Base-by-base conservation (phyloP, 202 grass and related monocot species). In the Alloteropsis angusta region DNA sequence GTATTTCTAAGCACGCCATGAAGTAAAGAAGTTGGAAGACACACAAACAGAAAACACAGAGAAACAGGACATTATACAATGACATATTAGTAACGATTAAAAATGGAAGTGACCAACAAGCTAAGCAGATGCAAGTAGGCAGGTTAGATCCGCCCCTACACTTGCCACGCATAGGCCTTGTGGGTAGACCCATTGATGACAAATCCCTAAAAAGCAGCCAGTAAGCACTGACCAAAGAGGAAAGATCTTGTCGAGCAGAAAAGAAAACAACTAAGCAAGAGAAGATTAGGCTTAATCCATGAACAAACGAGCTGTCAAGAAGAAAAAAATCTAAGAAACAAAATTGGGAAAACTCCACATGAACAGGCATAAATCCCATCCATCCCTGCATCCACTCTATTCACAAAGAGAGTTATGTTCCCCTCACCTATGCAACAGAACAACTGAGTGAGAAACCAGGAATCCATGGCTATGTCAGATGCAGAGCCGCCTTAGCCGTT, bases 211-310 rank as follows among this genome's bases (percentile, higher is more conserved):
- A 19, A 21, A 67, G 37, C 4, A 18, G 62, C 9, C 39, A 54
- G 42, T 68, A 79, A 68, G 43, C 15, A 43, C 11, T 56, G 21
- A 43, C 76, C 63, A 79, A 43, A 55, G 15, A 79, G 76, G 76
- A 78, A 78, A 78, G 37, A 66, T 54, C 35, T 55, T 14, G 67
- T 54, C 21, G 15, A 28, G 8, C 3, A 53, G 12, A 38, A 78
- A 47, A 14, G 36, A 25, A 65, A 30, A 18, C 28, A 66, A 54
- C 47, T 56, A 56, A 67, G 60, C 19, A 67, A 21, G 48, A n/a
- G 62, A 79, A 67, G 2, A 67, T 67, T 55, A 67, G 62, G 62
- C 76, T 65, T 8, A 64, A 38, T 25, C 34, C 35, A 65, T 53
- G 46, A 53, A 67, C 23, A 17, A 50, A 47, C 22, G 67, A 55